These are phyloP conservation scores for Hypoxylon sp. DNA, from an alignment of 2,329 filamentous ascomycete species.

Conservation along the genomic window DNA sequence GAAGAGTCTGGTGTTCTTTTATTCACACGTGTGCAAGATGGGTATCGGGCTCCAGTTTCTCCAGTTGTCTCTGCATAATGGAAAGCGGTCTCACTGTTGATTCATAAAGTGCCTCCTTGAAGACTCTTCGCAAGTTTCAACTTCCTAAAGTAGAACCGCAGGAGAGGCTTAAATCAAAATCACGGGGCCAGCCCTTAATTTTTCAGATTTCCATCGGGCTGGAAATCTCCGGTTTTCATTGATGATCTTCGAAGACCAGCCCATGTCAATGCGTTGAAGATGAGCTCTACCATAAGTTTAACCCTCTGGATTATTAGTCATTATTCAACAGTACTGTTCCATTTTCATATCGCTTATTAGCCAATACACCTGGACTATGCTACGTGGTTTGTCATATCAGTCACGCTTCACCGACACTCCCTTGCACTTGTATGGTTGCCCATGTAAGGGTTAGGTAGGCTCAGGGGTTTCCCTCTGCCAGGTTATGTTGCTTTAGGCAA, in stretches of 20 bases:
- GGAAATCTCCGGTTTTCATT: background rate
- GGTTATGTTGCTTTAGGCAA: background rate
- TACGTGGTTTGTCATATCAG: background rate
- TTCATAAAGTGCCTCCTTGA: background rate
- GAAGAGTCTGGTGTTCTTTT: background rate
- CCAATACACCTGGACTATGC: background rate
- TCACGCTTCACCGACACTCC: slow-evolving; percentile 5
- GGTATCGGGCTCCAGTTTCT: background rate
- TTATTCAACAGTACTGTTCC: background rate
- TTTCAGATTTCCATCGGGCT: background rate
- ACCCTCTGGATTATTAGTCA: background rate
- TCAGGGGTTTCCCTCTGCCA: background rate
- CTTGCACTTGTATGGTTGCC: background rate
- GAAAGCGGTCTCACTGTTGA: background rate
- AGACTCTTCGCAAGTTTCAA: background rate
- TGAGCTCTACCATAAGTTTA: background rate
- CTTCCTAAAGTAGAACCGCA: too few relatives aligned
- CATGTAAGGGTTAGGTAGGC: background rate
- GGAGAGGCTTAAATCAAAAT: background rate
- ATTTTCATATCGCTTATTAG: background rate
- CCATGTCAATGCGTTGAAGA: slow-evolving; percentile 1
- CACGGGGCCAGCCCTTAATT: too few relatives aligned
- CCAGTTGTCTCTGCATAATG: background rate
- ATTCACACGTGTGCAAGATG: background rate
- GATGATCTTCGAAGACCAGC: background rate